Evolutionary conservation across 768 basidiomycete species (phyloP).

Genomic region (Tulasnella calospora): DNA sequence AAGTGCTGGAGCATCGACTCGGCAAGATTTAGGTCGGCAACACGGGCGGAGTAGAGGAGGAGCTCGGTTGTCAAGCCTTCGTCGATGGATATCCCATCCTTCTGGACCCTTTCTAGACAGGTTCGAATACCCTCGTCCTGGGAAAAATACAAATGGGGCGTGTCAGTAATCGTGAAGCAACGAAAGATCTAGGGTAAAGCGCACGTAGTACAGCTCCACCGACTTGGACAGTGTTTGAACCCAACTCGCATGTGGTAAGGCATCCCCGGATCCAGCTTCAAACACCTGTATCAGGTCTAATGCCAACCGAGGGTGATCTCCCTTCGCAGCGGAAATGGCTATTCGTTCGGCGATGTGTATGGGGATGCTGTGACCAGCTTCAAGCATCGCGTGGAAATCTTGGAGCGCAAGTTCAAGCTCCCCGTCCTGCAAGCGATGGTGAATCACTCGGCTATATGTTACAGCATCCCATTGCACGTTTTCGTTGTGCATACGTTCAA

Average conservation of each 20-base stretch:
- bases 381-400: conserved; percentile 55
- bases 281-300: conserved; percentile 62
- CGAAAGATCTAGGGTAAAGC: conserved; percentile 35
- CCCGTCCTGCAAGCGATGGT: conserved; percentile 42
- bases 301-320: conserved; percentile 59
- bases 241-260: conserved; percentile 56
- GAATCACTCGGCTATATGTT: conserved; percentile 54
- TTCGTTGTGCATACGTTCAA: conserved; percentile 53
- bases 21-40: conserved; percentile 66
- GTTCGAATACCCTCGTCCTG: conserved; percentile 66
- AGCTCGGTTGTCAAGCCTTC: conserved; percentile 70
- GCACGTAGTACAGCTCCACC: conserved; percentile 62
- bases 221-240: conserved; percentile 59
- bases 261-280: conserved; percentile 52
- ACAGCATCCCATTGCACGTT: conserved; percentile 48
- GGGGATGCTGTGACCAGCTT: conserved; percentile 47
- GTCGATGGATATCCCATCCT: conserved; percentile 54
- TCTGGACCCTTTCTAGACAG: conserved; percentile 57
- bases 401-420: conserved; percentile 66
- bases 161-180: not conserved
- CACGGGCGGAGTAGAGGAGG: conserved; percentile 66
- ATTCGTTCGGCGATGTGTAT: conserved; percentile 49
- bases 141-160: conserved; percentile 7
- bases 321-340: conserved; percentile 50
- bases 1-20: conserved; percentile 59